Conservation (phyloP, 176 grass and related monocot genomes). For the Pontederia paniculata region DNA sequence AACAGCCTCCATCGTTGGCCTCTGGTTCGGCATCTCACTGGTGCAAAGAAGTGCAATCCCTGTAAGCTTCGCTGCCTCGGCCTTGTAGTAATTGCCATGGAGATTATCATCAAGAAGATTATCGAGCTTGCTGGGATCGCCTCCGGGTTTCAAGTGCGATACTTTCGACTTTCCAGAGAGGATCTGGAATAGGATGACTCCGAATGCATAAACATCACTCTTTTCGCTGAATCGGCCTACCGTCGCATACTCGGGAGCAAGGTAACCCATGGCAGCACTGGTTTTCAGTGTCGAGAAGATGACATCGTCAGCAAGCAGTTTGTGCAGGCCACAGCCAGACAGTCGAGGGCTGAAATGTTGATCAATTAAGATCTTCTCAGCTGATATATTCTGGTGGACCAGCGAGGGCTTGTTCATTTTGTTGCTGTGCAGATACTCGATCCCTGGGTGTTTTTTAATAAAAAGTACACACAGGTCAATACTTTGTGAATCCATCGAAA, state of each 20-base stretch:
- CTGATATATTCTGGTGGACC: slow-evolving; percentile 86
- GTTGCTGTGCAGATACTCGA: slow-evolving; percentile 72
- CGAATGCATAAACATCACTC: slow-evolving; percentile 82
- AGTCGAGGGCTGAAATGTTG: slow-evolving; percentile 46
- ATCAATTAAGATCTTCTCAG: slow-evolving; percentile 72
- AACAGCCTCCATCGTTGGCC: slow-evolving; percentile 45
- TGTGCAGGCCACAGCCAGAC: slow-evolving; percentile 64
- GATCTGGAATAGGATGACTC: slow-evolving; percentile 65
- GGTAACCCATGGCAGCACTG: slow-evolving; percentile 87
- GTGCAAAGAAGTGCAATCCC: slow-evolving; percentile 69
- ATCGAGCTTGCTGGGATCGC: slow-evolving; percentile 34
- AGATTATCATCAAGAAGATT: slow-evolving; percentile 59
- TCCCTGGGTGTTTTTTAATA: too few relatives aligned
- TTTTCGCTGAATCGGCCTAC: slow-evolving; percentile 82
- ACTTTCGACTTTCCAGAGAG: slow-evolving; percentile 41
- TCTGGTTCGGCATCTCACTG: slow-evolving; percentile 40
- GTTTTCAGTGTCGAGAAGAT: slow-evolving; percentile 82
- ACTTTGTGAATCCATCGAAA: too few relatives aligned
- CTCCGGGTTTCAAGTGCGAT: slow-evolving; percentile 25
- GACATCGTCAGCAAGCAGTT: slow-evolving; percentile 71
- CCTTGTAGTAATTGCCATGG: slow-evolving; percentile 36
- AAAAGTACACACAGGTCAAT: too few relatives aligned
- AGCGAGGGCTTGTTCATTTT: slow-evolving; percentile 56
- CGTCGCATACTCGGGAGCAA: slow-evolving; percentile 62
- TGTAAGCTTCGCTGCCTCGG: slow-evolving; percentile 52